Evolutionary conservation across 495 filamentous ascomycete species (phyloP), one percentile per base, ranked within the genome.

Genomic region (Neurospora intermedia): DNA sequence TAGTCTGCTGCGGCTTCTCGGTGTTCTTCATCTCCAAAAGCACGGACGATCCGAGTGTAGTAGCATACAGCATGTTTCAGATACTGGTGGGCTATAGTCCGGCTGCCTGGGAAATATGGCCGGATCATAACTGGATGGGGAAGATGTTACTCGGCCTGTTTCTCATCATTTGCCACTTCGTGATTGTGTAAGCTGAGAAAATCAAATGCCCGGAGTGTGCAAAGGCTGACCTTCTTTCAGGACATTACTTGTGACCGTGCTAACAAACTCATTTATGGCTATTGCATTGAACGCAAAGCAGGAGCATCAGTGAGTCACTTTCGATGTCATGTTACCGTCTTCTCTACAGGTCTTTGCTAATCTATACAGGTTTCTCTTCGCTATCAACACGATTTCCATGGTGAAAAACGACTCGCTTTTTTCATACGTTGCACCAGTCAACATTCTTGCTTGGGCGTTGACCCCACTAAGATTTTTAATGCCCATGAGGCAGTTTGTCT

Each of bases 331-430:
- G 70, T 13, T 40, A 0, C 13, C 48, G 20, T 40, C 16, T 38
- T 38, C 27, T 1, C 11, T 11, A n/a, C 2, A n/a, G 13, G 0
- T 27, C 46, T n/a, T 41, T 71, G 43, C 76, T 75, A 43, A 77
- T 59, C 18, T 1, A 10, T 11, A 10, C 46, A 86, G 84, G 69
- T 97, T 97, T 77, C 83, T 97, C 5, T 96, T 98, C 79, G 93
- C 95, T 7, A 91, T 97, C 79, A 97, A 97, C 75, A 94, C 93
- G 7, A 94, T 97, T 45, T 96, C 94, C 5, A 93, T 98, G 92
- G 94, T 97, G 70, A 98, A 98, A 78, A 96, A 93, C 27, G 94
- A 98, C 78, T 91, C 93, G 0, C 84, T 97, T 0, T 98, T 97
- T 83, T 94, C 93, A 16, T 97, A 98, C 77, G 86, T 97, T 72